These are phyloP conservation scores for Cymodocea nodosa DNA, from an alignment of 116 monocot genomes.

Conservation along the genomic window DNA sequence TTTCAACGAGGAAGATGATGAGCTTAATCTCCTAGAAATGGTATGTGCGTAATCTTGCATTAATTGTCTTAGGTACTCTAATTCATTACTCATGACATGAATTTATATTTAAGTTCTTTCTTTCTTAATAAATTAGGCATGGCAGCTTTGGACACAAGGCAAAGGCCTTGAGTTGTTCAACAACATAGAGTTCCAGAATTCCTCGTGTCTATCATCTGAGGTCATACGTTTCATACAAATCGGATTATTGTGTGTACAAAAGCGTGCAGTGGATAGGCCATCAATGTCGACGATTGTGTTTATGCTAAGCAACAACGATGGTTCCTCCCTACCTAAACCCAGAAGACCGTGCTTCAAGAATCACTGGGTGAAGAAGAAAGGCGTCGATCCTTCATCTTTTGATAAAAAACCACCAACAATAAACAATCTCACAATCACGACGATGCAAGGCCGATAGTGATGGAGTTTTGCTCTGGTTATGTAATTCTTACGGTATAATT, in stretches of 20 bases:
- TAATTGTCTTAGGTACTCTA: not conserved
- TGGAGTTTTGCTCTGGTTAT: no score
- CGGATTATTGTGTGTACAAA: slow-evolving; percentile 22
- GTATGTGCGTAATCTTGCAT: not conserved
- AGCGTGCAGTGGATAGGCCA: slow-evolving; percentile 12
- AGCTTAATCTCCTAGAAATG: not conserved
- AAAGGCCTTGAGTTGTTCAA: slow-evolving; percentile 10
- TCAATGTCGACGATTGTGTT: slow-evolving; percentile 20
- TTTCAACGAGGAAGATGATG: not conserved
- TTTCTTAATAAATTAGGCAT: not conserved
- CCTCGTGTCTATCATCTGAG: not conserved
- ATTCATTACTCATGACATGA: not conserved
- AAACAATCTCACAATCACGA: no score
- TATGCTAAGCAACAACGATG: slow-evolving; percentile 16
- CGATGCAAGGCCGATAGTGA: no score
- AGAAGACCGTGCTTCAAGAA: slow-evolving; percentile 5
- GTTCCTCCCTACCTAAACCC: slow-evolving; percentile 10
- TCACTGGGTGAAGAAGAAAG: not conserved
- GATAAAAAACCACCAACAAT: no score
- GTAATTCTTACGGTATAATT: no score
- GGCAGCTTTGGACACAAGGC: slow-evolving; percentile 9
- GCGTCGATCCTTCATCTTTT: not conserved
- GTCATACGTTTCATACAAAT: slow-evolving; percentile 16
- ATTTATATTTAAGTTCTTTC: not conserved
- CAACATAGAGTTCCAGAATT: not conserved